phyloP scores from a whole-genome alignment of 2,329 filamentous ascomycete genomes.

The Monilinia polystroma region DNA sequence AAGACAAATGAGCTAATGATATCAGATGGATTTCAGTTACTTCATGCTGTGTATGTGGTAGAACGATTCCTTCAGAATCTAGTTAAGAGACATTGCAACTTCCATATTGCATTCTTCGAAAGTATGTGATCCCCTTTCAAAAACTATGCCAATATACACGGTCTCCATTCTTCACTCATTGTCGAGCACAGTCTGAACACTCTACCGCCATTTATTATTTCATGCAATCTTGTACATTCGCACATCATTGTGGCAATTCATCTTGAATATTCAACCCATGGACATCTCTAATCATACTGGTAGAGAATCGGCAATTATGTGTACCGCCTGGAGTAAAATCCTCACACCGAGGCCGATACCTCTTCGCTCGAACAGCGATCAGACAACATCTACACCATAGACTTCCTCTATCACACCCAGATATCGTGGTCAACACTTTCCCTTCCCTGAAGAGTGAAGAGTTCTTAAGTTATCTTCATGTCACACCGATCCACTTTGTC shows the following conservation, averaged over 20 bases:
- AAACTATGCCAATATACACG: not conserved
- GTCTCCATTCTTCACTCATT: too few relatives aligned
- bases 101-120: constrained; percentile 67
- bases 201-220: too few relatives aligned
- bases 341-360: constrained; percentile 46
- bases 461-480: constrained; percentile 56
- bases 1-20: constrained; percentile 26
- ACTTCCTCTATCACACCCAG: constrained; percentile 32
- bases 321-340: constrained; percentile 47
- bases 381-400: constrained; percentile 55
- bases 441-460: constrained; percentile 47
- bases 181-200: too few relatives aligned
- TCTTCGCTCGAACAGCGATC: constrained; percentile 61
- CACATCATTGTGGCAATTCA: too few relatives aligned
- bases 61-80: constrained; percentile 65
- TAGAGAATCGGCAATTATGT: constrained; percentile 53
- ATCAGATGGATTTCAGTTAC: constrained; percentile 63
- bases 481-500: constrained; percentile 61
- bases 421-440: constrained; percentile 44
- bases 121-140: constrained; percentile 27
- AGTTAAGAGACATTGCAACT: constrained; percentile 63
- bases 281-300: constrained; percentile 22
- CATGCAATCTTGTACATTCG: too few relatives aligned
- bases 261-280: not conserved
- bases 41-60: constrained; percentile 68